A percentile compares a stretch with the other conserved stretches of the same genome.
phyloP scores from a whole-genome alignment of 2,329 filamentous ascomycete species.

The Myriosclerotinia scirpicola region DNA sequence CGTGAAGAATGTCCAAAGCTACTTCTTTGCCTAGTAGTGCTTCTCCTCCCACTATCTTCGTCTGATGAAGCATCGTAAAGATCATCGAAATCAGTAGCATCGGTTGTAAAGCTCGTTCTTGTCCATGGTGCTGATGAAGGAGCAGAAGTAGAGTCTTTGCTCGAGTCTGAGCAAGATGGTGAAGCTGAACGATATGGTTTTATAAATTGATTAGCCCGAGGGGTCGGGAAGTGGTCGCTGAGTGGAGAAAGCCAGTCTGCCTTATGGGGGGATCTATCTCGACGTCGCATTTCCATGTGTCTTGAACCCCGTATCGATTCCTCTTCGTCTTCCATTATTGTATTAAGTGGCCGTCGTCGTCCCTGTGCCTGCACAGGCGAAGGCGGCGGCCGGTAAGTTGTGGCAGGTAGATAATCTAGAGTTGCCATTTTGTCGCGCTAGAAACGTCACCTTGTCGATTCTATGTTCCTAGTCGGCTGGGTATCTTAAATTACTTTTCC shows the following conservation, averaged over 20 bases:
- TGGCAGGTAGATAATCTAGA: constrained; percentile 47
- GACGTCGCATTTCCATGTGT: constrained; percentile 38
- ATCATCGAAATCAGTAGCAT: constrained; percentile 77
- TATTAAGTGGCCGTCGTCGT: constrained; percentile 60
- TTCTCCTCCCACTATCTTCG: constrained; percentile 60
- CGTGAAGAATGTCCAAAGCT: constrained; percentile 33
- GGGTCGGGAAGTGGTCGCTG: constrained; percentile 66
- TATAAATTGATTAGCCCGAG: constrained; percentile 65
- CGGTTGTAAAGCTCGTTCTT: constrained; percentile 60
- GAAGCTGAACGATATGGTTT: constrained; percentile 56
- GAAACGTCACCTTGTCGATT: constrained; percentile 28
- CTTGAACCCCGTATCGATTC: constrained; percentile 36
- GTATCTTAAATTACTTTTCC: constrained; percentile 29
- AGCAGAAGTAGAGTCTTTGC: constrained; percentile 52
- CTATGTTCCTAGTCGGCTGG: constrained; percentile 28
- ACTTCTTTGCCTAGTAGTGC: constrained; percentile 29
- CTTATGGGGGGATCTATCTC: constrained; percentile 44
- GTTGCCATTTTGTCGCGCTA: constrained; percentile 38
- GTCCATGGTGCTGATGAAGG: constrained; percentile 61
- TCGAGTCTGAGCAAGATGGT: constrained; percentile 57
- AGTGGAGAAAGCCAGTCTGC: constrained; percentile 45
- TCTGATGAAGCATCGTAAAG: constrained; percentile 80
- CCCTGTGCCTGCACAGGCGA: constrained; percentile 52
- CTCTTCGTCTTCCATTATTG: constrained; percentile 58
- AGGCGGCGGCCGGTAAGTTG: constrained; percentile 50